Conservation (phyloP, 768 basidiomycete genomes). For the Obba rivulosa region DNA sequence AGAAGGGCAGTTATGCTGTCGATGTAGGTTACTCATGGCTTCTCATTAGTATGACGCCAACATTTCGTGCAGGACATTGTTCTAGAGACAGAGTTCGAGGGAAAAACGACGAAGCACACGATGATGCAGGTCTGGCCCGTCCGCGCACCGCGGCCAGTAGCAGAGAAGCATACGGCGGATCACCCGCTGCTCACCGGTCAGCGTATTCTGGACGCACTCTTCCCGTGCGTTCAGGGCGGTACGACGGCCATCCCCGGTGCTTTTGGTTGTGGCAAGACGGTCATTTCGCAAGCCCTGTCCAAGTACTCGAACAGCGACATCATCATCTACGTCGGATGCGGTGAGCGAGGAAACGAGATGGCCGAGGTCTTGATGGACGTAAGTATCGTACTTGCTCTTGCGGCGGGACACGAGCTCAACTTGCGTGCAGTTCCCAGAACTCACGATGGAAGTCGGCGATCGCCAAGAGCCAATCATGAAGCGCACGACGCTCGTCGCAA, state of each 20-base stretch:
- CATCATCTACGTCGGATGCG: constrained; percentile 98
- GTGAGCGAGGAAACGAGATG: constrained; percentile 99
- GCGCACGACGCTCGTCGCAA: constrained; percentile 96
- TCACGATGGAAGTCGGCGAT: constrained; percentile 87
- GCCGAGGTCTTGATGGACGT: constrained; percentile 99
- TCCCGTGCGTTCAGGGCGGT: constrained; percentile 97
- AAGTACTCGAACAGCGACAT: constrained; percentile 99
- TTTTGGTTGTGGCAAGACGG: constrained; percentile 98
- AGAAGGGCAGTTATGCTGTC: constrained; percentile 90
- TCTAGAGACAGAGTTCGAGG: constrained; percentile 96
- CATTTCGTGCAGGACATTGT: constrained; percentile 68
- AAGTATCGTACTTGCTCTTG: constrained; percentile 10
- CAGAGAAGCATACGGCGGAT: constrained; percentile 94
- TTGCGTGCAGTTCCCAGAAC: constrained; percentile 64
- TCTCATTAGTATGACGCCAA: background rate
- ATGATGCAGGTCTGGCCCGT: constrained; percentile 99
- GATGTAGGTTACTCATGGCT: constrained; percentile 46
- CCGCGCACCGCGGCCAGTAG: constrained; percentile 90
- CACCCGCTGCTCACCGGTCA: constrained; percentile 93
- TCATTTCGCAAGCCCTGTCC: constrained; percentile 96
- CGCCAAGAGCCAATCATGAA: constrained; percentile 99
- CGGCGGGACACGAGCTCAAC: background rate
- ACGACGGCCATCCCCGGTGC: constrained; percentile 98
- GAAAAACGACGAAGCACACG: constrained; percentile 86
- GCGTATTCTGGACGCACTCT: constrained; percentile 92